Conservation (phyloP, 176 grass and related monocot genomes). For the Musa acuminata region DNA sequence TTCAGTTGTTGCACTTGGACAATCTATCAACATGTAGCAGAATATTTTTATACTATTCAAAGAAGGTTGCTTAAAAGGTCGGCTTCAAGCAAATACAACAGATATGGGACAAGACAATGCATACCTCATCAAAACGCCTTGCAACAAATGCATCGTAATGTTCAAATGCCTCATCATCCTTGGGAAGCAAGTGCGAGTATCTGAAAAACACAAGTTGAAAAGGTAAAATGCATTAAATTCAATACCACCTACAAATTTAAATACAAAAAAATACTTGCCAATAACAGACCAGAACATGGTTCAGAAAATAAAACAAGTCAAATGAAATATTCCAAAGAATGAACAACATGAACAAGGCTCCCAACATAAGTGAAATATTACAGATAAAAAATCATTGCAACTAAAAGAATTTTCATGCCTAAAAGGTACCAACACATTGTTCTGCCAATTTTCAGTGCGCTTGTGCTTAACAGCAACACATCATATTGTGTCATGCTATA, state of each 20-base stretch:
- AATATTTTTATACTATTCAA: not conserved
- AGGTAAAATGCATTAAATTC: not conserved
- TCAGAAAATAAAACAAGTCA: not conserved
- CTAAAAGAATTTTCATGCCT: too few species aligned
- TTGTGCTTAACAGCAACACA: too few species aligned
- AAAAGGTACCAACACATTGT: too few species aligned
- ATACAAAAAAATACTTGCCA: slow-evolving; percentile 2
- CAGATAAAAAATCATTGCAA: too few species aligned
- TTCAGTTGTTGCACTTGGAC: not conserved
- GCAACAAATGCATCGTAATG: slow-evolving; percentile 74
- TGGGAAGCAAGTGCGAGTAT: slow-evolving; percentile 84
- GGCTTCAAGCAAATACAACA: not conserved
- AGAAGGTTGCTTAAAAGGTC: not conserved
- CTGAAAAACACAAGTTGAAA: slow-evolving; percentile 36
- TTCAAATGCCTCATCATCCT: slow-evolving; percentile 90
- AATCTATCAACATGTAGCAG: not conserved
- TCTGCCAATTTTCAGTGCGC: too few species aligned
- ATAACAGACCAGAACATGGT: not conserved
- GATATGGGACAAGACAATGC: slow-evolving; percentile 2
- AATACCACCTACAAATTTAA: not conserved
- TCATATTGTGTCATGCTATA: too few species aligned
- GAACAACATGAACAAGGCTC: too few species aligned
- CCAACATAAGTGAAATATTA: too few species aligned
- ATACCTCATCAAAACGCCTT: slow-evolving; percentile 84
- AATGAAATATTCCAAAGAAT: not conserved